Conservation (phyloP, 805 yeast species). For the Metschnikowia aberdeeniae region DNA sequence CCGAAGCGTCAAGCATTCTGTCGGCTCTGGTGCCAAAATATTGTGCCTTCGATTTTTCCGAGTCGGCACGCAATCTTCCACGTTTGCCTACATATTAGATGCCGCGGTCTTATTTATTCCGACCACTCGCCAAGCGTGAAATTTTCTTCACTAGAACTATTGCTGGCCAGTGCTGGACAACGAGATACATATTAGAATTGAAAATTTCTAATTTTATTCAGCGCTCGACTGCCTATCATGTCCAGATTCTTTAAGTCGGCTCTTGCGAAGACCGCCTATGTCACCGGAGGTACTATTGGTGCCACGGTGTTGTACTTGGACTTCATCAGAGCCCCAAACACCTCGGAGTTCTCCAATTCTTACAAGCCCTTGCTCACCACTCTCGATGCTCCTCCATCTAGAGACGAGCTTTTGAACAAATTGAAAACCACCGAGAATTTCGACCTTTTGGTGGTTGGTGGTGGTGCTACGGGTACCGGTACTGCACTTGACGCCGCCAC, state of each 20-base stretch:
- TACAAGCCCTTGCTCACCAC: slow-evolving; percentile 44
- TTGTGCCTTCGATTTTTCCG: background rate
- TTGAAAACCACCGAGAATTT: slow-evolving; percentile 41
- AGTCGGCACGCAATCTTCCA: slow-evolving; percentile 14
- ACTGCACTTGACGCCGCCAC: slow-evolving; percentile 88
- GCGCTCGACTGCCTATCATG: slow-evolving; percentile 6
- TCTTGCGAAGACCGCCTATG: slow-evolving; percentile 29
- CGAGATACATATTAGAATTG: background rate
- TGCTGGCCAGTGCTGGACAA: slow-evolving; percentile 1
- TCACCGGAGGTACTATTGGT: slow-evolving; percentile 32
- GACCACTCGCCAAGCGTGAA: slow-evolving; percentile 4
- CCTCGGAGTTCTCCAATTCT: slow-evolving; percentile 22
- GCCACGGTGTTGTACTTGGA: slow-evolving; percentile 38
- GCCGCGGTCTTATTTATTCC: slow-evolving; percentile 14
- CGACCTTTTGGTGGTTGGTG: slow-evolving; percentile 88
- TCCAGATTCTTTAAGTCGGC: slow-evolving; percentile 20
- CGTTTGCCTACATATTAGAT: slow-evolving; percentile 13
- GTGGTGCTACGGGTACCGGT: slow-evolving; percentile 96
- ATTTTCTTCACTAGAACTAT: slow-evolving; percentile 2
- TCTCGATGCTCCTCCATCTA: slow-evolving; percentile 50
- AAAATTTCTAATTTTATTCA: background rate
- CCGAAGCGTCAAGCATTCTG: no score
- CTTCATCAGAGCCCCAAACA: slow-evolving; percentile 33
- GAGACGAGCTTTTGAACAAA: slow-evolving; percentile 47
- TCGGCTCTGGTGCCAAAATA: no score